These are phyloP conservation scores for Talaromyces ruber DNA, from an alignment of 495 filamentous ascomycete species.

Conservation along the genomic window DNA sequence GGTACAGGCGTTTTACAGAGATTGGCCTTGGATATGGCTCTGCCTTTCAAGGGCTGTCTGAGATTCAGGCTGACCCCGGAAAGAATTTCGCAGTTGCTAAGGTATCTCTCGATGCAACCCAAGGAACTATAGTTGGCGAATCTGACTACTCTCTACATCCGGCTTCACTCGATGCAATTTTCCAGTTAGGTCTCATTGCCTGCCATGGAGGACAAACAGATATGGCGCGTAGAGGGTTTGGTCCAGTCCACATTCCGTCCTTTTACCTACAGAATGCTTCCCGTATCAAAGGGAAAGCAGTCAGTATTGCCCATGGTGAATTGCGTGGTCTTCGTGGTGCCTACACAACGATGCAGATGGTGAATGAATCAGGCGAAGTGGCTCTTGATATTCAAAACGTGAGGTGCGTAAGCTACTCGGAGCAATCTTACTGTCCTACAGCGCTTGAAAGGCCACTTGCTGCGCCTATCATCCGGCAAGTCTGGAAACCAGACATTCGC, in stretches of 20 bases:
- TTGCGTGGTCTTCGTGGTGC: not conserved
- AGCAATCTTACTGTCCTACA: not conserved
- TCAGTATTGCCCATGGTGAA: not conserved
- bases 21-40: constrained; percentile 28
- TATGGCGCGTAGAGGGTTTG: not conserved
- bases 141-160: constrained; percentile 20
- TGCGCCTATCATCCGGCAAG: not conserved
- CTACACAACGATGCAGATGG: not conserved
- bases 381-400: not conserved
- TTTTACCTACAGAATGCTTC: not conserved
- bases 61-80: constrained; percentile 5
- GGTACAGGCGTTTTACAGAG: constrained; percentile 19
- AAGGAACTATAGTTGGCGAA: not conserved
- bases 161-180: constrained; percentile 21
- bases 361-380: not conserved
- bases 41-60: constrained; percentile 21
- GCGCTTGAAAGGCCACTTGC: not conserved
- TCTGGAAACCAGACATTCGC: constrained; percentile 12
- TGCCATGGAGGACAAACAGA: not conserved
- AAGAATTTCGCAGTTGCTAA: not conserved
- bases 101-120: not conserved
- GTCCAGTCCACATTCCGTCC: not conserved
- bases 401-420: not conserved
- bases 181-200: constrained; percentile 20
- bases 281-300: not conserved